Evolutionary conservation across 2,329 filamentous ascomycete genomes (phyloP), one percentile per base, ranked within the genome.

Genomic region (Alternaria sp.): DNA sequence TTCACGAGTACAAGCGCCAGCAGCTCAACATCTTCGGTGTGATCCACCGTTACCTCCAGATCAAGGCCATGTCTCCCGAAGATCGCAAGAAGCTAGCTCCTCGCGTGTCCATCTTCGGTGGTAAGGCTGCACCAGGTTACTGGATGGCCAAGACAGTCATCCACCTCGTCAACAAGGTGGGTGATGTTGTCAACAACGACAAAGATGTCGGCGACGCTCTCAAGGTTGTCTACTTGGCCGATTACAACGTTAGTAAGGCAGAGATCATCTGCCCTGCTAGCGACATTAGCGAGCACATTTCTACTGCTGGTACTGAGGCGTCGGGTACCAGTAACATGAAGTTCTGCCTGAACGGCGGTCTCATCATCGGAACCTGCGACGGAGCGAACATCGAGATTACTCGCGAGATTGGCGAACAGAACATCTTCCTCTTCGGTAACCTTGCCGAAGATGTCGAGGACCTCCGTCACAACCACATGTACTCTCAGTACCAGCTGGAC

Each of bases 111-210:
- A 96, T 99, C 80, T 98, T 99, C 78, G 96, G 96, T 77, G 96
- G 96, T 73, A 99, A 99, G 83, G 96, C 96, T 25, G 96, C 96
- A 2, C 96, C 96, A 0, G 96, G 96, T 15, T 99, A 99, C 85
- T 99, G 96, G 96, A 99, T 98, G 96, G 96, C 96, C 40, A 99
- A 99, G 88, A 96, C 96, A 44, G 93, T 97, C 70, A 99, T 99
- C 73, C 95, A 98, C 78, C 87, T 99, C 61, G 90, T 99, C 85
- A 98, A 97, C 84, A 91, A 90, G 65, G 96, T 98, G 25, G 93
- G 93, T 5, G 83, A 89, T 15, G 92, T 98, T 3, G 91, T 99
- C 71, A 99, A 99, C 84, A 92, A 92, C 44, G 96, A 99, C 75
- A 85, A 89, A 46, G 96, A 98, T 32, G 90, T 98, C 76, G 95